Conservation (phyloP, 768 basidiomycete species). For the Hypholoma fasciculare region DNA sequence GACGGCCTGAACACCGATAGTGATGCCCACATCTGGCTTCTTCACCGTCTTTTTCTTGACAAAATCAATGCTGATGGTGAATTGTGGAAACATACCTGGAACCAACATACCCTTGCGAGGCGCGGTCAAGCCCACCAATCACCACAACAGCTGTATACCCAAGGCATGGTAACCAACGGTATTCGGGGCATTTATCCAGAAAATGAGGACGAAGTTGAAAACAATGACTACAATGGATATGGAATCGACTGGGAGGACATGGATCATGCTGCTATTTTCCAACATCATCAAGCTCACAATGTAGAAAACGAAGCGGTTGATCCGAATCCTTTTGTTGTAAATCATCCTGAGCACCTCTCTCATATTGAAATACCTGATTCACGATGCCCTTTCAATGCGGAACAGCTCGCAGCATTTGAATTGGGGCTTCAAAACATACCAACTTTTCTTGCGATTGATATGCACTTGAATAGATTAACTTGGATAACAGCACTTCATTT, state of each 20-base stretch:
- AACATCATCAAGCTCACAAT: constrained; percentile 4
- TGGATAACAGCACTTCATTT: no score
- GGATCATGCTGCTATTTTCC: neutral
- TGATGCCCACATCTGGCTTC: constrained; percentile 32
- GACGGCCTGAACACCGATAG: constrained; percentile 23
- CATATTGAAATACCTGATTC: no score
- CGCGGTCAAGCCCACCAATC: neutral
- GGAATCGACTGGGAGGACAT: constrained; percentile 12
- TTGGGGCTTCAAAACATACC: no score
- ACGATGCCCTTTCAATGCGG: no score
- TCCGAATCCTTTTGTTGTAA: constrained; percentile 2
- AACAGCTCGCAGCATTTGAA: no score
- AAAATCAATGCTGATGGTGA: constrained; percentile 24
- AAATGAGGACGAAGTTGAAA: neutral
- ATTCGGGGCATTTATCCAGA: constrained; percentile 1
- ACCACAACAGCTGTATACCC: constrained; percentile 1
- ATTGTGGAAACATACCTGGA: constrained; percentile 29
- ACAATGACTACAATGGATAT: neutral
- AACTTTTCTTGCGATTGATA: no score
- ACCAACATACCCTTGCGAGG: constrained; percentile 9
- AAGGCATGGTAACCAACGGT: constrained; percentile 1
- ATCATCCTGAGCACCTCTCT: no score
- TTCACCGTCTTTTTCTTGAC: constrained; percentile 32
- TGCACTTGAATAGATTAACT: no score
- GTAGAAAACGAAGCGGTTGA: neutral